Percentiles rank a stretch among this genome's conserved stretches.
These are phyloP conservation scores for Phytomonas serpens DNA, from an alignment of 208 protist genomes.

Conservation along the genomic window DNA sequence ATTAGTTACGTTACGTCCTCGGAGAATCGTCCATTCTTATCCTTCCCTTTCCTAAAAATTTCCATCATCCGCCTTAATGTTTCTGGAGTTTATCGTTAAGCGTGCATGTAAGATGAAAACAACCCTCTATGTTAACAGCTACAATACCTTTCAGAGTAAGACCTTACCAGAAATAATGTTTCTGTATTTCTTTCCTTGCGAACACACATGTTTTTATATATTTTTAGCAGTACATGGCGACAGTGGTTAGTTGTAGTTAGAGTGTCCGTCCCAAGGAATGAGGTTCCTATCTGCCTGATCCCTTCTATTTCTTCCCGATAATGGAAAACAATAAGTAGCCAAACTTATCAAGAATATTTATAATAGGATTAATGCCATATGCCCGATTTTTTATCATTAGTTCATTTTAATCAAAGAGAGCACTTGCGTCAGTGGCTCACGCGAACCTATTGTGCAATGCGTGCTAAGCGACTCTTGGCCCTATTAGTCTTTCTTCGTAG, in stretches of 20 bases:
- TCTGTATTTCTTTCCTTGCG: not conserved
- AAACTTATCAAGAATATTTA: not conserved
- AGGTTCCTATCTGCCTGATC: not conserved
- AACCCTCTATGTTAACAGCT: not conserved
- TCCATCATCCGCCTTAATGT: not conserved
- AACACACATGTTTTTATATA: not conserved
- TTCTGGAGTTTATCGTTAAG: not conserved
- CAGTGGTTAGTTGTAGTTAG: not conserved
- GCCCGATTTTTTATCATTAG: not conserved
- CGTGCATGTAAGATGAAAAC: not conserved
- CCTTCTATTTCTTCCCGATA: not conserved
- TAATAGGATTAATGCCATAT: not conserved
- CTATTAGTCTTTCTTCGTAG: not conserved
- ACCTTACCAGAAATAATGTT: not conserved
- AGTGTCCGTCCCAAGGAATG: not conserved
- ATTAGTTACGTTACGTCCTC: not conserved
- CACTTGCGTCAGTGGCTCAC: not conserved
- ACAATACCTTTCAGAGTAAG: not conserved
- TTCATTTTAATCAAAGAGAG: not conserved
- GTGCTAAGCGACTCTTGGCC: not conserved
- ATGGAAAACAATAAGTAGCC: not conserved
- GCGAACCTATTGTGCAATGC: not conserved
- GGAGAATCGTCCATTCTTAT: not conserved
- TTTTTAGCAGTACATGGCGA: not conserved
- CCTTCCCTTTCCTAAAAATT: not conserved